Conservation (phyloP, 1,284 basidiomycete genomes). For the Pseudozyma thailandica region DNA sequence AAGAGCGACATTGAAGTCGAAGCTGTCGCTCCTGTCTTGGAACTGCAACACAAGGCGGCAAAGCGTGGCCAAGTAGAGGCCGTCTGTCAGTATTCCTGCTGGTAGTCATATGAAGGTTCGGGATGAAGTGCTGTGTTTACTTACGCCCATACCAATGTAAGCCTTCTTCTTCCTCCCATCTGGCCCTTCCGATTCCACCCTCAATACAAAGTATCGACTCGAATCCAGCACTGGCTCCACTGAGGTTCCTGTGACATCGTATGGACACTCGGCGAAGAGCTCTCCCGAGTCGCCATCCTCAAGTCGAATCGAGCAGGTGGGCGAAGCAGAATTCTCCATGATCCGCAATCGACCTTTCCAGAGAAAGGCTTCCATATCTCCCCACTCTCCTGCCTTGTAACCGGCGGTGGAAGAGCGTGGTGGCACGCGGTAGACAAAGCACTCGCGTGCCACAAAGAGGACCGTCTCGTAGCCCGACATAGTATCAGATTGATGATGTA, state of each 20-base stretch:
- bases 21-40: conserved; percentile 61
- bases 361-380: conserved; percentile 80
- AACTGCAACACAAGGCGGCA: conserved; percentile 43
- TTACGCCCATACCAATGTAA: conserved; percentile 66
- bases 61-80: too few species aligned
- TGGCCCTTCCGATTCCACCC: conserved; percentile 73
- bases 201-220: conserved; percentile 92
- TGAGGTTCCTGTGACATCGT: conserved; percentile 79
- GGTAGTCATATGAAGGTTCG: background rate
- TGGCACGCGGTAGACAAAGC: conserved; percentile 76
- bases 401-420: conserved; percentile 77
- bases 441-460: conserved; percentile 83
- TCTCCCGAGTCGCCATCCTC: conserved; percentile 67
- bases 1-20: conserved; percentile 73
- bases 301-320: conserved; percentile 58
- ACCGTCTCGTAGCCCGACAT: conserved; percentile 76
- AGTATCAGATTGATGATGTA: background rate
- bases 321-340: conserved; percentile 73
- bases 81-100: background rate
- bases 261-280: conserved; percentile 91
- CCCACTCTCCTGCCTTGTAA: conserved; percentile 70
- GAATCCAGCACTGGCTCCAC: conserved; percentile 97
- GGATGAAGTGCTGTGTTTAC: conserved; percentile 11
- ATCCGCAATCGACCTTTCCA: conserved; percentile 92
- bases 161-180: conserved; percentile 58